phyloP scores from a whole-genome alignment of 345 rosid genomes.

The Eucalyptus globulus region DNA sequence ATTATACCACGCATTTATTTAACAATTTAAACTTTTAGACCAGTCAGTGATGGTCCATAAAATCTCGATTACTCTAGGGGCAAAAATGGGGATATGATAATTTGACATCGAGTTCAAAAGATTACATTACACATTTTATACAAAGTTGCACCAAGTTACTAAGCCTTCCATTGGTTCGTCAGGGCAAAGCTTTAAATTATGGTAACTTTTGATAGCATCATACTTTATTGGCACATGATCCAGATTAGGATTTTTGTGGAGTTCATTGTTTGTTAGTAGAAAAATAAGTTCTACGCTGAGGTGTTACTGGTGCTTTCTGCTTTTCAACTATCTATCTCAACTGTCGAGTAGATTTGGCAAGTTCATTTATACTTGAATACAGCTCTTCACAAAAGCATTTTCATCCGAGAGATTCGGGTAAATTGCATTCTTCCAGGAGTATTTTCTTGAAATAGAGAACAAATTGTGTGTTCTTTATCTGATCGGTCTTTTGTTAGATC shows the following conservation, averaged over 20 bases:
- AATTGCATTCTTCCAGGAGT: too few relatives aligned
- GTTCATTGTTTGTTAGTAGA: background rate
- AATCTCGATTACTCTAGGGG: background rate
- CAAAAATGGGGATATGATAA: background rate
- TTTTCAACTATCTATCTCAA: background rate
- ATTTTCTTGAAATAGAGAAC: too few relatives aligned
- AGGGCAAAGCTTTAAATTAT: background rate
- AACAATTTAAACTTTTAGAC: too few relatives aligned
- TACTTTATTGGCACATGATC: background rate
- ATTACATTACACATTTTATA: background rate
- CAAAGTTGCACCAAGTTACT: background rate
- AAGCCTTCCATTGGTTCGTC: background rate
- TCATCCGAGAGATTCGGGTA: background rate
- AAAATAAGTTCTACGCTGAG: background rate
- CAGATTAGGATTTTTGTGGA: background rate
- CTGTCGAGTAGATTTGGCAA: background rate
- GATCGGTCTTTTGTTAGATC: too few relatives aligned
- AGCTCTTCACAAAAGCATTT: background rate
- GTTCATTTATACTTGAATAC: background rate
- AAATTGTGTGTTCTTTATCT: too few relatives aligned
- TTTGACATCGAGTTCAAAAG: background rate
- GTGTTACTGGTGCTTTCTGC: background rate
- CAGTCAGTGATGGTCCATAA: fast-evolving
- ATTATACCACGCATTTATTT: too few relatives aligned
- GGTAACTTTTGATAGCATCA: background rate